These are phyloP conservation scores for Saturnispora gosingensis DNA, from an alignment of 805 yeast species.

Conservation along the genomic window DNA sequence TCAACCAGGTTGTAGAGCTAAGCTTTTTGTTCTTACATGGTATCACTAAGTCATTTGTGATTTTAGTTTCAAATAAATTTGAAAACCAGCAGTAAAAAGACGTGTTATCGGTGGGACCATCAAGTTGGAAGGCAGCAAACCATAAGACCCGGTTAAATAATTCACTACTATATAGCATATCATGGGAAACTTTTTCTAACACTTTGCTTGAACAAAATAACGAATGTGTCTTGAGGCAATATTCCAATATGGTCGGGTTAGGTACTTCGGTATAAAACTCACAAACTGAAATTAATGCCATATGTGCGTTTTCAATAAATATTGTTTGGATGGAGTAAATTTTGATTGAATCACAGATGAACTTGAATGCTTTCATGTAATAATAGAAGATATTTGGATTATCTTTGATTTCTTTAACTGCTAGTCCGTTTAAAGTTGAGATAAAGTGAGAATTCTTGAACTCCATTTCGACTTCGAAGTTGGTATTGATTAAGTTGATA, in stretches of 20 bases:
- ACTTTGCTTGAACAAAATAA: neutral
- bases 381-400: neutral
- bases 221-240: conserved; percentile 6
- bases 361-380: conserved; percentile 4
- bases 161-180: neutral
- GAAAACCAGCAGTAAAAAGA: conserved; percentile 5
- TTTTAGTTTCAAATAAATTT: neutral
- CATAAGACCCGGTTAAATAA: neutral
- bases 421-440: neutral
- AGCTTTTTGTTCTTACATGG: neutral
- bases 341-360: conserved; percentile 1
- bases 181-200: neutral
- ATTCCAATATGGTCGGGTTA: neutral
- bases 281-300: neutral
- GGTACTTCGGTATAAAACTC: neutral
- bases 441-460: neutral
- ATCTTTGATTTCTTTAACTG: neutral
- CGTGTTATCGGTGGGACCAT: neutral
- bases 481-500: conserved; percentile 1
- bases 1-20: neutral
- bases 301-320: neutral
- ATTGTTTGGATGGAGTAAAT: neutral
- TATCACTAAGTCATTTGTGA: neutral
- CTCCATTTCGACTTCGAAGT: neutral
- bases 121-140: neutral